phyloP scores from a whole-genome alignment of 352 stramenopile genomes.

The Globisporangium recalcitrans region DNA sequence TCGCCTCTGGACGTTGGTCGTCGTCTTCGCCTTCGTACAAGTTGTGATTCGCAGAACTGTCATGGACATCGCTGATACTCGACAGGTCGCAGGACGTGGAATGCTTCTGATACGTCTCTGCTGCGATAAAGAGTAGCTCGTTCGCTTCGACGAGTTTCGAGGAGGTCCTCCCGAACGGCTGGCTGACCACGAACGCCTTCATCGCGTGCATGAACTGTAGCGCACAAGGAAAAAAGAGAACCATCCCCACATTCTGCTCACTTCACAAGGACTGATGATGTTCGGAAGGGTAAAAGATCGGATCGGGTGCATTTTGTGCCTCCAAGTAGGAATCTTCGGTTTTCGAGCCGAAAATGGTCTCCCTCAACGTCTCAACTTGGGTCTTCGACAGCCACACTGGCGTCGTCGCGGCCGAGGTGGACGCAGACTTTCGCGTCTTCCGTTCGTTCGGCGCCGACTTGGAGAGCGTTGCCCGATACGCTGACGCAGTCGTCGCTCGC shows the following conservation, averaged over 20 bases:
- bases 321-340: conserved; percentile 39
- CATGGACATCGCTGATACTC: background rate
- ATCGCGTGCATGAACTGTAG: conserved; percentile 42
- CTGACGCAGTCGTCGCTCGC: conserved; percentile 18
- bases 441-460: conserved; percentile 17
- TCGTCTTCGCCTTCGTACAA: background rate
- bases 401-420: background rate
- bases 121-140: conserved; percentile 41
- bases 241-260: background rate
- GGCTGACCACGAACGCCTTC: conserved; percentile 30
- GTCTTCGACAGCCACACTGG: conserved; percentile 43
- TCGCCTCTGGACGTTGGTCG: background rate
- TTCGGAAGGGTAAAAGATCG: too few species aligned
- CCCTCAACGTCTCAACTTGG: conserved; percentile 38
- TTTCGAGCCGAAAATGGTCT: conserved; percentile 44
- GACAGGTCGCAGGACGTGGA: background rate
- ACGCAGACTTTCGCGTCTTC: conserved; percentile 20
- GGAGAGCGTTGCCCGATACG: conserved; percentile 23
- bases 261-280: background rate
- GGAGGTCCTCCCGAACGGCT: conserved; percentile 16
- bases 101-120: conserved; percentile 41
- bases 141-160: conserved; percentile 31
- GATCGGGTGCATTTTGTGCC: conserved; percentile 24
- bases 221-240: background rate
- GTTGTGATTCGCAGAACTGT: conserved; percentile 6